Percentiles rank a stretch among this genome's conserved stretches.
phyloP scores from a whole-genome alignment of 163 green algal species.

The Chlorella variabilis region DNA sequence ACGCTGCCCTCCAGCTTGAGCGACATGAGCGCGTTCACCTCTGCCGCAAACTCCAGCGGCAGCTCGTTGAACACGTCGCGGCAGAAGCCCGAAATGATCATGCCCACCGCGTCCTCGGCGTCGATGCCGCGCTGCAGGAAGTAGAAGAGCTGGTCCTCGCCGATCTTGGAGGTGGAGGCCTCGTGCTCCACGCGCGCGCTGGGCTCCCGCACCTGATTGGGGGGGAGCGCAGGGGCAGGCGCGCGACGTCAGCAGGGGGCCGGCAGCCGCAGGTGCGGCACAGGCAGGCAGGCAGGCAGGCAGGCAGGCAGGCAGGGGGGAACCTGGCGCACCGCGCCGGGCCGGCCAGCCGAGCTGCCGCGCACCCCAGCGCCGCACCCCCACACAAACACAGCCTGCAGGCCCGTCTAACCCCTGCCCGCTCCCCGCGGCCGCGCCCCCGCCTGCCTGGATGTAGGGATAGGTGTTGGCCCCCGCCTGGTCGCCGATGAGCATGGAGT shows the following conservation, averaged over 20 bases:
- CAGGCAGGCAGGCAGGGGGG: no score
- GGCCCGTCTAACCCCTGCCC: not conserved
- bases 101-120: conserved; percentile 92
- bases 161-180: conserved; percentile 97
- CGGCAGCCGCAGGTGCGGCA: not conserved
- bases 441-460: conserved; percentile 95
- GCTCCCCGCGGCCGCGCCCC: not conserved
- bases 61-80: conserved; percentile 97
- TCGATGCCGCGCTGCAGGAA: conserved; percentile 97
- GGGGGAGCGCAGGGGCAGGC: not conserved
- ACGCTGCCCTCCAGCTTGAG: conserved; percentile 98
- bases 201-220: conserved; percentile 89
- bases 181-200: conserved; percentile 97
- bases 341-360: no score
- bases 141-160: conserved; percentile 99
- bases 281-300: no score
- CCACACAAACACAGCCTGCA: not conserved
- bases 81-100: conserved; percentile 94
- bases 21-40: conserved; percentile 99
- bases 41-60: conserved; percentile 94
- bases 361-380: no score
- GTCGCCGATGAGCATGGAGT: conserved; percentile 99
- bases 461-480: conserved; percentile 96
- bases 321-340: no score
- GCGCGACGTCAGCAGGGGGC: no score